A percentile compares a stretch with the other conserved stretches of the same genome.
Conservation (phyloP, 2,329 filamentous ascomycete species). For the Sporothrix curviconia region DNA sequence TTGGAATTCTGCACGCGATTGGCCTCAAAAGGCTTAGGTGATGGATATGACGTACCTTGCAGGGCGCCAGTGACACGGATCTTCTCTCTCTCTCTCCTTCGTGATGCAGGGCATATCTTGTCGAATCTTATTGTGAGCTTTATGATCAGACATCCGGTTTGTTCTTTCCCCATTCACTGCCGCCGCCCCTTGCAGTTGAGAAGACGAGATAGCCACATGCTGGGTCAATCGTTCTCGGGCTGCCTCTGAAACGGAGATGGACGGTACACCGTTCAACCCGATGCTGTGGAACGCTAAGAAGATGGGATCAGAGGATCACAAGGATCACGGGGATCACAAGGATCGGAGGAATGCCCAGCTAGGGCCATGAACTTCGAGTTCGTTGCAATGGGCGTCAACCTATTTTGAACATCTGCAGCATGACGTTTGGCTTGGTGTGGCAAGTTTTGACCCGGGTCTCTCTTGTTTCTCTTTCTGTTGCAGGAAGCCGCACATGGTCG, state of each 20-base stretch:
- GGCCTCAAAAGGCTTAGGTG: neutral
- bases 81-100: too few relatives aligned
- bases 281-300: slow-evolving; percentile 3
- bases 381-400: neutral
- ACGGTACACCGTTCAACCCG: neutral
- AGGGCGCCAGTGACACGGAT: neutral
- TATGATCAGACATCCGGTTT: too few relatives aligned
- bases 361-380: too few relatives aligned
- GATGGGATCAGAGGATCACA: neutral
- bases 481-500: neutral
- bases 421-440: neutral
- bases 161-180: too few relatives aligned
- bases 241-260: too few relatives aligned
- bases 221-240: too few relatives aligned
- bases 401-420: neutral
- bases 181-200: too few relatives aligned
- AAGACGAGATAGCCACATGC: too few relatives aligned
- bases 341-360: too few relatives aligned
- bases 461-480: neutral
- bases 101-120: too few relatives aligned
- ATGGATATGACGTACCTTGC: neutral
- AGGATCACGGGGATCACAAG: neutral
- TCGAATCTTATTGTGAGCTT: too few relatives aligned
- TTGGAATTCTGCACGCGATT: neutral
- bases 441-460: too few relatives aligned